Evolutionary conservation across 1,139 yeast species (phyloP).

Genomic region (Suzukiozyma palmioleophila): DNA sequence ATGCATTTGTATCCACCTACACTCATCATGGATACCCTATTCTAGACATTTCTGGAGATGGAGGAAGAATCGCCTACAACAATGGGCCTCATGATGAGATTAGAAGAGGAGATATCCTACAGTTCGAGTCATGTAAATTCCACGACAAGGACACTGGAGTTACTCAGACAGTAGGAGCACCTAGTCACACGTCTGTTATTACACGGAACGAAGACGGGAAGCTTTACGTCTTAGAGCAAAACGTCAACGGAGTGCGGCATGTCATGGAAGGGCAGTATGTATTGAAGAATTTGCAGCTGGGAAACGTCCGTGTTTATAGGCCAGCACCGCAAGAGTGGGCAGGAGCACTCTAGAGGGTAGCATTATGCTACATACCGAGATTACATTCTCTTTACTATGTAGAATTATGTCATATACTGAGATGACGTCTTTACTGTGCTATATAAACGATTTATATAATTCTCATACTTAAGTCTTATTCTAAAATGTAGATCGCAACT

Average conservation of each 20-base stretch:
- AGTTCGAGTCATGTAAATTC: constrained; percentile 42
- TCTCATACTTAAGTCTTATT: too few species aligned
- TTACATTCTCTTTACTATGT: background rate
- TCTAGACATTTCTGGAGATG: constrained; percentile 29
- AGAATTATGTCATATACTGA: too few species aligned
- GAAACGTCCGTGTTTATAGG: constrained; percentile 50
- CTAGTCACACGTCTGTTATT: constrained; percentile 67
- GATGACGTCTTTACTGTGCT: too few species aligned
- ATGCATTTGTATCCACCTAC: constrained; percentile 56
- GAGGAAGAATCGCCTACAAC: constrained; percentile 14
- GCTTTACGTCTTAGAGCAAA: constrained; percentile 55
- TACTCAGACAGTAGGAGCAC: constrained; percentile 46
- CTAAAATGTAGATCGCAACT: too few species aligned
- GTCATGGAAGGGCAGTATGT: constrained; percentile 46
- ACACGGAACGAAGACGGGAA: constrained; percentile 27
- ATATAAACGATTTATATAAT: too few species aligned
- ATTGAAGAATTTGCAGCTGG: constrained; percentile 41
- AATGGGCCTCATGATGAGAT: constrained; percentile 31
- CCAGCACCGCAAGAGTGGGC: constrained; percentile 57
- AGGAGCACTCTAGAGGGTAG: constrained; percentile 12
- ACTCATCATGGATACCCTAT: constrained; percentile 57
- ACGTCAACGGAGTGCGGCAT: constrained; percentile 46
- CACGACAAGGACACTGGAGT: constrained; percentile 23
- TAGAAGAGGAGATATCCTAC: constrained; percentile 41
- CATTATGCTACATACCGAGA: background rate